phyloP scores from a whole-genome alignment of 2,329 filamentous ascomycete species.

The Fusarium temperatum region DNA sequence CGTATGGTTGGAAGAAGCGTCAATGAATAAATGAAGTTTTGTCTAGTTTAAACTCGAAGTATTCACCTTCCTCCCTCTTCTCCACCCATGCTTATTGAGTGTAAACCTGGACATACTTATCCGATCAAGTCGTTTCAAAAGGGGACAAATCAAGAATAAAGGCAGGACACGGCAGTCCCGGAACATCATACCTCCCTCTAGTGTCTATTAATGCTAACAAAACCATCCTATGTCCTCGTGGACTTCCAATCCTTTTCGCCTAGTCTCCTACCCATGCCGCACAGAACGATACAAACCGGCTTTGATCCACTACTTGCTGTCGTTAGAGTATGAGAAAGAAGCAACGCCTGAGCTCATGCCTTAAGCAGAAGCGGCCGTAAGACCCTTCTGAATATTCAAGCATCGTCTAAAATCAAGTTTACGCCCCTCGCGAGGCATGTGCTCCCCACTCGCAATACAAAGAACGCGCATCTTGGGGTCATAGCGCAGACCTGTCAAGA shows the following conservation, averaged over 20 bases:
- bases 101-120: neutral
- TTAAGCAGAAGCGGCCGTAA: constrained; percentile 48
- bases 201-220: neutral
- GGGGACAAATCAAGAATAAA: neutral
- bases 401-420: constrained; percentile 61
- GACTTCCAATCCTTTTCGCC: constrained; percentile 14
- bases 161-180: neutral
- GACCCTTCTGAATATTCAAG: constrained; percentile 53
- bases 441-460: constrained; percentile 90
- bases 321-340: neutral
- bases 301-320: neutral
- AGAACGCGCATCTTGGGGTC: constrained; percentile 91
- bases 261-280: neutral
- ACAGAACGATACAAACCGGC: neutral
- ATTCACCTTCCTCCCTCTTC: neutral
- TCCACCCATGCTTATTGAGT: neutral
- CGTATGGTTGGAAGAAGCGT: constrained; percentile 28
- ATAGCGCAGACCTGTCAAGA: constrained; percentile 86
- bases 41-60: constrained; percentile 12
- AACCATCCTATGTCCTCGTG: neutral
- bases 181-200: neutral
- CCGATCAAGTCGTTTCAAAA: neutral
- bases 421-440: constrained; percentile 65
- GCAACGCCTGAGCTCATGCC: neutral
- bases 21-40: constrained; percentile 44